These are phyloP conservation scores for Torulaspora indica DNA, from an alignment of 805 yeast species.

Conservation along the genomic window DNA sequence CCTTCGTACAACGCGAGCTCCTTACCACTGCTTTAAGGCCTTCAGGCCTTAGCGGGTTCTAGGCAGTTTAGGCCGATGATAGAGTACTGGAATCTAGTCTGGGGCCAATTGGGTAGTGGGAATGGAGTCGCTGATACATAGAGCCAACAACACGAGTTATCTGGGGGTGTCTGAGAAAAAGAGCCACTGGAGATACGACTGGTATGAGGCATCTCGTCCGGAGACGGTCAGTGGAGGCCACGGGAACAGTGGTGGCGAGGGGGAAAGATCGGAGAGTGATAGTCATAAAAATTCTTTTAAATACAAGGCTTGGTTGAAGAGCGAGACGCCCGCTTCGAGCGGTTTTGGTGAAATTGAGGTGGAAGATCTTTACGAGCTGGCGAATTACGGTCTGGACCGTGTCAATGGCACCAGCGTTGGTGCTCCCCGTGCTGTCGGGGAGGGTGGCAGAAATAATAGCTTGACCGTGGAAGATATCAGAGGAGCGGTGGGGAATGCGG, in stretches of 20 bases:
- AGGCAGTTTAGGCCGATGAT: too few species aligned
- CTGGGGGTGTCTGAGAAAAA: conserved; percentile 14
- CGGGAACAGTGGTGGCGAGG: conserved; percentile 10
- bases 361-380: conserved; percentile 12
- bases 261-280: conserved; percentile 7
- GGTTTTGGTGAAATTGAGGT: conserved; percentile 6
- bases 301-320: conserved; percentile 26
- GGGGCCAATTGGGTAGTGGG: background rate
- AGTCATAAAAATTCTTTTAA: conserved; percentile 23
- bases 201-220: conserved; percentile 28
- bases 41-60: too few species aligned
- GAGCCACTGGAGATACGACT: conserved; percentile 34
- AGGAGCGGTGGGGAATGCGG: conserved; percentile 49
- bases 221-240: conserved; percentile 8
- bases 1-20: background rate
- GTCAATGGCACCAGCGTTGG: conserved; percentile 2
- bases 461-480: conserved; percentile 47
- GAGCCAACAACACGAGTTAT: conserved; percentile 25
- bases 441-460: conserved; percentile 27
- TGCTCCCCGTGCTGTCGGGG: conserved; percentile 1
- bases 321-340: conserved; percentile 11
- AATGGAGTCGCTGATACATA: conserved; percentile 24
- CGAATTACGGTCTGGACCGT: conserved; percentile 4
- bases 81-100: background rate
- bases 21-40: background rate